A percentile compares a stretch with the other conserved stretches of the same genome.
Conservation (phyloP, 75 land plant species). For the Pinus albicaulis region DNA sequence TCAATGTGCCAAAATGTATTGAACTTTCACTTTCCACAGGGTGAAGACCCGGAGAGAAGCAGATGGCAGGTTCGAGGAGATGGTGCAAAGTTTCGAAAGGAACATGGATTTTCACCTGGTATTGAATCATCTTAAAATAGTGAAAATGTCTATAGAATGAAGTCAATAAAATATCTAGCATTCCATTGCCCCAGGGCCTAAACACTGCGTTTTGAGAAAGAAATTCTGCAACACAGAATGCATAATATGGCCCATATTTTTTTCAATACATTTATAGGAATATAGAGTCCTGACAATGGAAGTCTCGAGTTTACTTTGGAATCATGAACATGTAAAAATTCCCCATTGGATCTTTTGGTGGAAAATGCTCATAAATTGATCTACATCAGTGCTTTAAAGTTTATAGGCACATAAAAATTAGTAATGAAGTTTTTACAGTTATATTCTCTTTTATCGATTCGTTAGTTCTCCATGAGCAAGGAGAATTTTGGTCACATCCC, state of each 20-base stretch:
- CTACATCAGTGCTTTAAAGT: too few relatives aligned
- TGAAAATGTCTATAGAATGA: not conserved
- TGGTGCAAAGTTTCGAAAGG: constrained; percentile 37
- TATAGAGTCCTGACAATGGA: not conserved
- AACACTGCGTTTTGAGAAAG: not conserved
- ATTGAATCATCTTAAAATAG: not conserved
- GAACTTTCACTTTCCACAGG: constrained; percentile 15
- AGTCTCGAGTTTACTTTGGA: not conserved
- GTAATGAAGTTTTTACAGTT: too few relatives aligned
- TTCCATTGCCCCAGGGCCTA: not conserved
- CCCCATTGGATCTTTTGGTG: not conserved
- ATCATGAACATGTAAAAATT: not conserved
- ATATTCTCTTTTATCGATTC: too few relatives aligned
- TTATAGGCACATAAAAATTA: too few relatives aligned
- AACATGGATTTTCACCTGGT: constrained; percentile 59
- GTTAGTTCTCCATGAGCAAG: too few relatives aligned
- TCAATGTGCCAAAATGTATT: not conserved
- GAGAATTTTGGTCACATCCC: too few relatives aligned
- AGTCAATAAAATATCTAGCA: not conserved
- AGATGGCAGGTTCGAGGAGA: constrained; percentile 47
- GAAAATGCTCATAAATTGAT: not conserved
- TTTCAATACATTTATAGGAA: not conserved
- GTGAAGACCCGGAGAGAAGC: constrained; percentile 8
- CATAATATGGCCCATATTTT: not conserved
- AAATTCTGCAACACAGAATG: not conserved